These are phyloP conservation scores for Lepidium campestre DNA, from an alignment of 441 rosid genomes.

Conservation along the genomic window DNA sequence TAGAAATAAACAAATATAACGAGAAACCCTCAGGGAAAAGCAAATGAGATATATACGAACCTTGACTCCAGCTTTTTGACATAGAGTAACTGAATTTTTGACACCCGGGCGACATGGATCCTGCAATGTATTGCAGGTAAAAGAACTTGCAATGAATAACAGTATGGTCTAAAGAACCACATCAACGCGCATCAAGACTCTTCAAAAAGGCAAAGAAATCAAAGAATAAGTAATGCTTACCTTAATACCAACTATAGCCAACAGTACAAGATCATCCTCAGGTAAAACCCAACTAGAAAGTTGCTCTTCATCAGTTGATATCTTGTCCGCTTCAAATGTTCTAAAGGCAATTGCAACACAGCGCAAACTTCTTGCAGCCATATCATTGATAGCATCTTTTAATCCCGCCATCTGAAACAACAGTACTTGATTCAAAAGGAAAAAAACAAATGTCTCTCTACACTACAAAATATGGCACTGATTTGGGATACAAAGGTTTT, in stretches of 20 bases:
- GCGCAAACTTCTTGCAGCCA: conserved; percentile 90
- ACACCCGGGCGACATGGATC: conserved; percentile 95
- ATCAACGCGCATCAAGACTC: background rate
- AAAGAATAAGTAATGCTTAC: conserved; percentile 29
- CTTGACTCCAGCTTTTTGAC: conserved; percentile 91
- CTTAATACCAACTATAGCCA: conserved; percentile 89
- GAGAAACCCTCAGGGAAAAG: background rate
- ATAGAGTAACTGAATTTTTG: conserved; percentile 64
- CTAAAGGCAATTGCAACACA: conserved; percentile 92
- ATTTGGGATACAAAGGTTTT: background rate
- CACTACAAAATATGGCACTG: conserved; percentile 7
- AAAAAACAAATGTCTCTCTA: background rate
- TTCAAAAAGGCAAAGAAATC: background rate
- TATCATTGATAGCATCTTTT: conserved; percentile 65
- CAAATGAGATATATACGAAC: conserved; percentile 31
- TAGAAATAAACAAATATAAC: background rate
- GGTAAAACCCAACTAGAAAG: conserved; percentile 72
- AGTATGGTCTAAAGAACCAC: background rate
- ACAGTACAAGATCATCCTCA: conserved; percentile 75
- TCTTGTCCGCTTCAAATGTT: conserved; percentile 49
- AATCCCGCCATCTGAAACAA: conserved; percentile 48
- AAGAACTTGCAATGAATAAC: background rate
- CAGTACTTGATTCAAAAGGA: conserved; percentile 18
- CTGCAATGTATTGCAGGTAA: conserved; percentile 38
- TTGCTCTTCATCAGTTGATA: conserved; percentile 69